phyloP scores from a whole-genome alignment of 805 yeast genomes.

The Candida pseudofarinosa region DNA sequence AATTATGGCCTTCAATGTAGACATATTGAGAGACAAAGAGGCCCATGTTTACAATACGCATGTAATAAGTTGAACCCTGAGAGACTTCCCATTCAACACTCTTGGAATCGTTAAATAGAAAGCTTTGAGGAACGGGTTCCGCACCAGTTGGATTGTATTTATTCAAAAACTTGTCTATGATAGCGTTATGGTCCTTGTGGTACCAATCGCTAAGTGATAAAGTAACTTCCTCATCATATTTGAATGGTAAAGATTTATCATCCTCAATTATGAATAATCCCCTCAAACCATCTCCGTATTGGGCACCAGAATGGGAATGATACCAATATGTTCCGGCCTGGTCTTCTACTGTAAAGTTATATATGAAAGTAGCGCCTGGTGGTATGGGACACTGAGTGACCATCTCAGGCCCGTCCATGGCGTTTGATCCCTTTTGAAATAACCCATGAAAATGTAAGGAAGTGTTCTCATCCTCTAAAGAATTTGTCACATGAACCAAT shows the following conservation, averaged over 20 bases:
- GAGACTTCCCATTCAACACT: constrained; percentile 73
- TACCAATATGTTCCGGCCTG: constrained; percentile 56
- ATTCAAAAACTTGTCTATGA: constrained; percentile 56
- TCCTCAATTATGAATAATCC: constrained; percentile 61
- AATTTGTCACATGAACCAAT: constrained; percentile 30
- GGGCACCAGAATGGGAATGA: constrained; percentile 74
- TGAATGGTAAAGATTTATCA: constrained; percentile 19
- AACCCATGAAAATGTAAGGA: constrained; percentile 46
- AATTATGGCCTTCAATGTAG: constrained; percentile 81
- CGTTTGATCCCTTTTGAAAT: constrained; percentile 32
- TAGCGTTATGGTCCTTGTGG: constrained; percentile 54
- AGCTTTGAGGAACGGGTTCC: constrained; percentile 87
- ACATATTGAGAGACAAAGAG: constrained; percentile 89
- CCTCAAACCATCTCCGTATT: constrained; percentile 75
- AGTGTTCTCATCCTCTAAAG: constrained; percentile 29
- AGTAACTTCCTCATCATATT: constrained; percentile 72
- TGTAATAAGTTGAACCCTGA: constrained; percentile 80
- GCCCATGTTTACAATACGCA: constrained; percentile 82
- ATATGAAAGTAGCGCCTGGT: constrained; percentile 34
- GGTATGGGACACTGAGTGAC: constrained; percentile 45
- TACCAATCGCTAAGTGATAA: constrained; percentile 85
- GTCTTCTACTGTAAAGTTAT: constrained; percentile 34
- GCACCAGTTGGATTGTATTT: constrained; percentile 94
- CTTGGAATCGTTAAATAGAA: constrained; percentile 77
- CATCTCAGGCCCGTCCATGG: constrained; percentile 45